Base-by-base conservation (phyloP, 352 stramenopile species). In the Globisporangium alternatum region DNA sequence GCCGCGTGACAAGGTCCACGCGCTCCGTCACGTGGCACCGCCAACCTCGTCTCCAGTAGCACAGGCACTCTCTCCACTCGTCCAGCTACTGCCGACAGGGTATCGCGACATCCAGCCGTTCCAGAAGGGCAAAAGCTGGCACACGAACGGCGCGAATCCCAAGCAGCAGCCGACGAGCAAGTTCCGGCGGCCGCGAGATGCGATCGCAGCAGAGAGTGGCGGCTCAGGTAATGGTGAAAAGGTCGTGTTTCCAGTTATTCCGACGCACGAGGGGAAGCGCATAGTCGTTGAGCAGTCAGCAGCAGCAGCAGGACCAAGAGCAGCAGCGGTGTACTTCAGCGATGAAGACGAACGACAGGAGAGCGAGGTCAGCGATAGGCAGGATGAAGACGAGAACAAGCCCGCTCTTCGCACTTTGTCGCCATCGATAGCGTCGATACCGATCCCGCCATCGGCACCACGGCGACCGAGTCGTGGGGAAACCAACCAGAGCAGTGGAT, bases 71-170 rank as follows among this genome's bases (percentile, higher is more conserved):
- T 91, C 82, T 1, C 82, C 82, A n/a, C 75, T 89, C 43, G 76
- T 86, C 30, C 76, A 81, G 31, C 62, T 88, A 1, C 58, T 89
- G 39, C 80, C 82, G 2, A 89, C 75, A 2, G 82, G 82, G 0
- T 89, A 89, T 59, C 78, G 80, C 44, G 78, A 89, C 56, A 77
- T 91, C n/a, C 78, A 89, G 49, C 82, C 77, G 9, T 81, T 91
- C 67, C 80, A 87, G 33, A 83, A 81, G 30, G 82, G 80, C 55
- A 71, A 81, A 67, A 78, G 78, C 10, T 91, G 82, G 80, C 82
- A 89, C 62, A 69, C 70, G 55, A 91, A 91, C 33, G 82, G 82
- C 9, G 69, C 22, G 54, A 58, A 39, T 45, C n/a, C 21, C 48
- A 21, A 66, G 45, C 43, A 48, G 41, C 70, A 55, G 49, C 31